Evolutionary conservation across 768 basidiomycete species (phyloP).

Genomic region (Mycena alexandri): DNA sequence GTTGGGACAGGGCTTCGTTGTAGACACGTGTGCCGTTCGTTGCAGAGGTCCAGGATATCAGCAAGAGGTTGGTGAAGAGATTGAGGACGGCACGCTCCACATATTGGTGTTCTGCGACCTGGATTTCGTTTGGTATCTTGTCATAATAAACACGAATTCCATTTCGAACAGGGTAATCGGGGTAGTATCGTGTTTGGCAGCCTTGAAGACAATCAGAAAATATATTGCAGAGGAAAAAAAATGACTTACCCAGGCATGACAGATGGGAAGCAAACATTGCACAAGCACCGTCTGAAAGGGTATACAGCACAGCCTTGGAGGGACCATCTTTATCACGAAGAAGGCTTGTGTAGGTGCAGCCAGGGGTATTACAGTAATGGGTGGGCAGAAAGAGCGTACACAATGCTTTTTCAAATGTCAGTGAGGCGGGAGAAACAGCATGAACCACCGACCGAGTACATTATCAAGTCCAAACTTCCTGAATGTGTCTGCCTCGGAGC

Average conservation of each 20-base stretch:
- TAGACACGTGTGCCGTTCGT: constrained; percentile 23
- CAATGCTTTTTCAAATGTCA: too few relatives aligned
- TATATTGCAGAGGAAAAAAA: too few relatives aligned
- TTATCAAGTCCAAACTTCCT: not conserved
- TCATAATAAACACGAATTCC: constrained; percentile 41
- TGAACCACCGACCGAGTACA: not conserved
- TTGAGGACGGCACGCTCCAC: constrained; percentile 38
- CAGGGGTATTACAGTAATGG: constrained; percentile 1
- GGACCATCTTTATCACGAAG: constrained; percentile 1
- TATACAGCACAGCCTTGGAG: not conserved
- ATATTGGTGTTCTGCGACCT: constrained; percentile 47
- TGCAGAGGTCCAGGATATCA: too few relatives aligned
- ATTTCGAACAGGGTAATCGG: constrained; percentile 42
- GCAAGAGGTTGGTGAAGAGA: constrained; percentile 27
- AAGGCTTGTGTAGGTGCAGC: not conserved
- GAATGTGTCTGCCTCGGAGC: not conserved
- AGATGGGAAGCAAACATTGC: not conserved
- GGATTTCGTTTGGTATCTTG: constrained; percentile 39
- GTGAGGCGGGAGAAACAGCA: too few relatives aligned
- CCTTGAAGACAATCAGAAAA: too few relatives aligned
- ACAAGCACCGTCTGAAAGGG: not conserved
- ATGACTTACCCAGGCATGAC: not conserved
- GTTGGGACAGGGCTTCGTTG: constrained; percentile 30
- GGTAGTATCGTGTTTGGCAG: constrained; percentile 43
- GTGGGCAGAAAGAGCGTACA: too few relatives aligned